Conservation (phyloP, 139 green algal species). For the Coelastrella sp. region DNA sequence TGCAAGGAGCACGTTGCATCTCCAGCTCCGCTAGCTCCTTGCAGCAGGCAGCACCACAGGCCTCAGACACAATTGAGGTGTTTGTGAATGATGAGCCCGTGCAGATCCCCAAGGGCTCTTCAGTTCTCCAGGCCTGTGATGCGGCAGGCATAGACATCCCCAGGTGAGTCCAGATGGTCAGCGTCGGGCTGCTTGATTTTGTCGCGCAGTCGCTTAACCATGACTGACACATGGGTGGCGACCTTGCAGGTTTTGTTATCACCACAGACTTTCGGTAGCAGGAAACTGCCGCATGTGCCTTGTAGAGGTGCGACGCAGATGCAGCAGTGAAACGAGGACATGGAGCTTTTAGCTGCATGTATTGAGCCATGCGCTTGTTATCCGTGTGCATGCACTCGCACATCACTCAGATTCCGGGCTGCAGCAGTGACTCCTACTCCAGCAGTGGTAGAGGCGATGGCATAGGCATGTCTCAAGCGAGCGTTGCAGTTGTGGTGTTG, state of each 20-base stretch:
- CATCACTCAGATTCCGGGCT: too few species aligned
- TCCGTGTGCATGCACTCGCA: background rate
- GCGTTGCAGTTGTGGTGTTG: background rate
- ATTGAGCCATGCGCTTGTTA: background rate
- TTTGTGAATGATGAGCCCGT: constrained; percentile 91
- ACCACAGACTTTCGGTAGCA: constrained; percentile 97
- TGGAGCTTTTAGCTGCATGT: background rate
- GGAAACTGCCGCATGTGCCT: constrained; percentile 99
- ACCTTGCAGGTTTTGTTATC: constrained; percentile 97
- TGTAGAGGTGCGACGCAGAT: constrained; percentile 85
- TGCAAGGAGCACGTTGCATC: constrained; percentile 3
- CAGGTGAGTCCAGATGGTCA: constrained; percentile 59
- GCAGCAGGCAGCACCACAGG: constrained; percentile 35
- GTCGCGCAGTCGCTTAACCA: too few species aligned
- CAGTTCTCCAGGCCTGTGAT: constrained; percentile 96
- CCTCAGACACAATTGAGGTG: constrained; percentile 57
- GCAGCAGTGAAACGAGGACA: background rate
- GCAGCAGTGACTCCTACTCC: too few species aligned
- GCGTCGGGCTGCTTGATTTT: too few species aligned
- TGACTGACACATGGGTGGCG: background rate
- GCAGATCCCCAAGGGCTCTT: constrained; percentile 88
- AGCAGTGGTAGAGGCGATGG: background rate
- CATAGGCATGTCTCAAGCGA: background rate
- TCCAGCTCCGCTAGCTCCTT: background rate
- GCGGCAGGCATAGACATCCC: constrained; percentile 96